Base-by-base conservation (phyloP, 192 early-diverging fungal species). In the Phlyctochytrium planicorne region DNA sequence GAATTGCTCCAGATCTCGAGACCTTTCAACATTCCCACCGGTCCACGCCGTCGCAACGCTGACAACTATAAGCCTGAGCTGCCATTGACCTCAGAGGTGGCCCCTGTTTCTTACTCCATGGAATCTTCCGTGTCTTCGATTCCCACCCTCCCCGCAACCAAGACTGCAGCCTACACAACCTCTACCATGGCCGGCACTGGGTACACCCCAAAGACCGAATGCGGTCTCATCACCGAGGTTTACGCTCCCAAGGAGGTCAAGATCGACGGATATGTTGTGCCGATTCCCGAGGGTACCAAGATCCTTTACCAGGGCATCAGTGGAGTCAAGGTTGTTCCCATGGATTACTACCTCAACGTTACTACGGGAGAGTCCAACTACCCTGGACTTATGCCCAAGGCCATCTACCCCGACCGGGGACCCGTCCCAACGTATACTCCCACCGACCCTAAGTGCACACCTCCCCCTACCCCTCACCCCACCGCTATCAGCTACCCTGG, bases 181-280 rank as follows among this genome's bases (percentile, higher is more conserved):
- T 47, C 40, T 6, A 20, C 40, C 40, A 20, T 20, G 10, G 40
- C 40, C 40, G 20, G 10, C 40, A 20, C 40, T 47, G n/a, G n/a
- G n/a, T n/a, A n/a, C n/a, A 47, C 40, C 40, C 40, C 40, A 20
- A n/a, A n/a, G n/a, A 47, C 40, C 40, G 20, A 47, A 20, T 47
- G 40, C 40, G 40, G 40, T 20, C 20, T 47, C 40, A 6, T 47
- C 40, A 47, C 40, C 40, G 40, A 47, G 40, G 40, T 47, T 6
- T 47, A 47, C 40, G 40, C 40, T 47, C 40, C 40, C 40, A 47
- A 47, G 40, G 40, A 47, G 20, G 40, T 47, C 40, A 47, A 47
- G 40, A 20, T 47, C 20, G 40, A 20, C 40, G 40, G 20, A 20
- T 47, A 47, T 20, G 20, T 20, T 20, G 40, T 47, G 10, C 10